Conservation (phyloP, 768 basidiomycete genomes). For the Tylopilus vinaceipallidus region DNA sequence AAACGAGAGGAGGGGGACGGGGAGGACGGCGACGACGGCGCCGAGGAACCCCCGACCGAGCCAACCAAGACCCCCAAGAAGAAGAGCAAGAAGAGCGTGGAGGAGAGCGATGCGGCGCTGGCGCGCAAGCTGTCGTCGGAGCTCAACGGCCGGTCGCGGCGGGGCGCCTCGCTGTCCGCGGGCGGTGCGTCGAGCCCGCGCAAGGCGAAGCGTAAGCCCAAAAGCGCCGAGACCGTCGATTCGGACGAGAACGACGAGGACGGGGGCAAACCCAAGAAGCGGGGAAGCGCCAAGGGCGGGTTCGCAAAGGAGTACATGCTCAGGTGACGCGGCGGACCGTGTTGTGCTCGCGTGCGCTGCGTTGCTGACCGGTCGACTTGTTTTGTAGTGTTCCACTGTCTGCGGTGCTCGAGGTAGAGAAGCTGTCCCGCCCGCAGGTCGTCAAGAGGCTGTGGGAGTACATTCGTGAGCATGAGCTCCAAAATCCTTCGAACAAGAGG, state of each 20-base stretch:
- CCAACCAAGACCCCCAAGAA: slow-evolving; percentile 39
- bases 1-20: slow-evolving; percentile 20
- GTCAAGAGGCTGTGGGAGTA: slow-evolving; percentile 91
- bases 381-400: slow-evolving; percentile 65
- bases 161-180: slow-evolving; percentile 39
- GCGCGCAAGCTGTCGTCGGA: slow-evolving; percentile 70
- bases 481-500: slow-evolving; percentile 80
- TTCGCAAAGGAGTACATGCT: slow-evolving; percentile 76
- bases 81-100: slow-evolving; percentile 44
- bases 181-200: slow-evolving; percentile 40
- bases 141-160: slow-evolving; percentile 60
- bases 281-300: slow-evolving; percentile 60
- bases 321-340: slow-evolving; percentile 44
- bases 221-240: slow-evolving; percentile 46
- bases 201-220: slow-evolving; percentile 41
- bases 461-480: slow-evolving; percentile 76
- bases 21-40: slow-evolving; percentile 20
- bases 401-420: slow-evolving; percentile 60
- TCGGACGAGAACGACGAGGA: slow-evolving; percentile 53
- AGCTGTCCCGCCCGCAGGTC: slow-evolving; percentile 82
- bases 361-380: slow-evolving; percentile 2
- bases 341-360: slow-evolving; percentile 5
- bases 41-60: slow-evolving; percentile 14
- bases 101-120: slow-evolving; percentile 65
- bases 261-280: slow-evolving; percentile 48